Evolutionary conservation across 352 stramenopile genomes (phyloP).

Genomic region (Globisporangium solare): DNA sequence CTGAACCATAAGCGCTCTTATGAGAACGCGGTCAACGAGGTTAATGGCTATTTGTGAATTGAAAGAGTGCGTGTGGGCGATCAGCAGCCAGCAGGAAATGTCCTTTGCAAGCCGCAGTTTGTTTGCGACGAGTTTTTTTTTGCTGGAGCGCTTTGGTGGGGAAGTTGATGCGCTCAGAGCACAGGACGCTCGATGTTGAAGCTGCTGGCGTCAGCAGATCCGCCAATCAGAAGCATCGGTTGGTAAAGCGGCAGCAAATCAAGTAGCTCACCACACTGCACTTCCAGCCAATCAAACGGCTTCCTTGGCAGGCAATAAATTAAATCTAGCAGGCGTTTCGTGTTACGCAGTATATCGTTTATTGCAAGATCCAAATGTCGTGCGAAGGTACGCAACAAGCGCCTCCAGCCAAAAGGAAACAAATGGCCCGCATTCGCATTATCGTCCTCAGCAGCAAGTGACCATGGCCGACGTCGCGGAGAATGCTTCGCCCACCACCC

Average conservation of each 20-base stretch:
- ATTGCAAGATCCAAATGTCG: background rate
- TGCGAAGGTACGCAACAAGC: constrained; percentile 1
- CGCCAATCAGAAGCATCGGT: constrained; percentile 1
- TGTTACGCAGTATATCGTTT: background rate
- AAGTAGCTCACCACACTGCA: background rate
- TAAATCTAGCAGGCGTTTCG: background rate
- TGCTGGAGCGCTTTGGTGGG: too few species aligned
- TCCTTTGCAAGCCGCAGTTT: too few species aligned
- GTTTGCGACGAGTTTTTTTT: too few species aligned
- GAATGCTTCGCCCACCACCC: background rate
- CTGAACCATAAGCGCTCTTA: too few species aligned
- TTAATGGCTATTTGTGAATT: too few species aligned
- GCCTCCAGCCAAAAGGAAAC: constrained; percentile 3
- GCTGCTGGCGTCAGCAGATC: background rate
- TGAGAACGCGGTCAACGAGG: too few species aligned
- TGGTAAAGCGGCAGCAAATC: constrained; percentile 1
- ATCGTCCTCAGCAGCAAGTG: background rate
- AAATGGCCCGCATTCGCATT: constrained; percentile 5
- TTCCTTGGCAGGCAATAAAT: background rate
- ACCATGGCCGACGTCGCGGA: background rate
- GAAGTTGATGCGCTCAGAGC: background rate
- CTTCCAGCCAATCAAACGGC: background rate
- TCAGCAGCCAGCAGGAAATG: too few species aligned
- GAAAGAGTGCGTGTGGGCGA: too few species aligned
- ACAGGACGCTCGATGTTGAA: background rate